Base-by-base conservation (phyloP, 495 filamentous ascomycete genomes). In the Cercophora samala region DNA sequence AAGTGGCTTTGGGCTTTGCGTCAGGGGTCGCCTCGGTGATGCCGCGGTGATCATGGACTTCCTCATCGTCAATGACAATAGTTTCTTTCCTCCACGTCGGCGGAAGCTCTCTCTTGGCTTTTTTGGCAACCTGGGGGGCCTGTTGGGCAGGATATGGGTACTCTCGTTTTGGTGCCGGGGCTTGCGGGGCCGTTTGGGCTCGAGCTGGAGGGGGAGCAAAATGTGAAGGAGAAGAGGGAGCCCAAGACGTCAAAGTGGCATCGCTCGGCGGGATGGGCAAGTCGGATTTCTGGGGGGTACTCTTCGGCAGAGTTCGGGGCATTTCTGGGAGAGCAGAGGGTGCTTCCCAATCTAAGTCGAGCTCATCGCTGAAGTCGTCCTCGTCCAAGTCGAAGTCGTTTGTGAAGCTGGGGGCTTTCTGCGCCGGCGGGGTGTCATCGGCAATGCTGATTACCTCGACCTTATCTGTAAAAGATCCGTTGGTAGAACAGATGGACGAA, bases 321-420 rank as follows among this genome's bases (percentile, higher is more conserved):
- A 74, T 68, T 17, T 74, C 54, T 19, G 85, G 76, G 11, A 83
- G 70, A 19, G 84, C 75, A 9, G 76, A 72, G 0, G 84, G 82
- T 52, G 83, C 81, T 18, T 80, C 73, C 64, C 85, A 84, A 65
- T 91, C 87, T 18, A 90, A 72, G 58, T 91, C 86, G 9, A 91
- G 77, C 66, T 92, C 89, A 66, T 89, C 86, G 69, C 88, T 88
- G 71, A 92, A 90, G 67, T 92, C 90, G 62, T 87, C 82, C 60
- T 88, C 86, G 62, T 82, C 81, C 68, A 87, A 84, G 64, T 81
- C 82, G 17, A 88, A 80, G 23, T 66, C 54, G 19, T 42, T 62
- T 56, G 4, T 59, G 19, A 63, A 25, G 9, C 21, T 22, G 17
- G 62, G 61, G 0, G 60, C 32, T 51, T 18, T 29, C 5, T 64